Evolutionary conservation across 176 grass and related monocot species (phyloP).

Genomic region (Carex kokanica): DNA sequence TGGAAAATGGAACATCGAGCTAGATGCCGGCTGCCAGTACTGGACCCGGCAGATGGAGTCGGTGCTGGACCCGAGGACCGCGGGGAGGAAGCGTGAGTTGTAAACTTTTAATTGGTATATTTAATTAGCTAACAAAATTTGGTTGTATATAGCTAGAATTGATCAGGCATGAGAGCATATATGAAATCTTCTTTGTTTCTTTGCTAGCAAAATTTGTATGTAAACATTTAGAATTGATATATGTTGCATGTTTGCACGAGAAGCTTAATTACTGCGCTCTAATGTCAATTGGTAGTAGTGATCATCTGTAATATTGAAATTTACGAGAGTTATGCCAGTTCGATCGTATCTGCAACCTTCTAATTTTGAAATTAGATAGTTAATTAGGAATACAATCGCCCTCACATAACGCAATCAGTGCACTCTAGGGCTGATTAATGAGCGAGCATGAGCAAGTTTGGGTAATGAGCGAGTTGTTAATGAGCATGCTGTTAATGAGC

Average conservation of each 20-base stretch:
- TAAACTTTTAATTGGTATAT: slow-evolving; percentile 5
- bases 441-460: too few species aligned
- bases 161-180: background rate
- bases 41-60: slow-evolving; percentile 11
- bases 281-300: background rate
- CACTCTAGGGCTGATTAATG: too few species aligned
- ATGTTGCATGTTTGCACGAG: background rate
- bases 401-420: background rate
- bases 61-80: slow-evolving; percentile 11
- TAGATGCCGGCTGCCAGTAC: slow-evolving; percentile 27
- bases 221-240: background rate
- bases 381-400: background rate
- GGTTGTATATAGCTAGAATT: slow-evolving; percentile 9
- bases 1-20: slow-evolving; percentile 58
- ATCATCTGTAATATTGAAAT: background rate
- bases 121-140: slow-evolving; percentile 10
- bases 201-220: background rate
- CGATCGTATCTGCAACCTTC: background rate
- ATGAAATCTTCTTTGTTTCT: slow-evolving; percentile 3
- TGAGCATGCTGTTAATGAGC: too few species aligned
- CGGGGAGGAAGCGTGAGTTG: slow-evolving; percentile 13
- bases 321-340: background rate
- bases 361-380: background rate
- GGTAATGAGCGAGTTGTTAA: too few species aligned
- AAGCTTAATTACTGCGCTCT: background rate